Evolutionary conservation across 148 eudicot species (phyloP).

Genomic region (Mesembryanthemum crystallinum): DNA sequence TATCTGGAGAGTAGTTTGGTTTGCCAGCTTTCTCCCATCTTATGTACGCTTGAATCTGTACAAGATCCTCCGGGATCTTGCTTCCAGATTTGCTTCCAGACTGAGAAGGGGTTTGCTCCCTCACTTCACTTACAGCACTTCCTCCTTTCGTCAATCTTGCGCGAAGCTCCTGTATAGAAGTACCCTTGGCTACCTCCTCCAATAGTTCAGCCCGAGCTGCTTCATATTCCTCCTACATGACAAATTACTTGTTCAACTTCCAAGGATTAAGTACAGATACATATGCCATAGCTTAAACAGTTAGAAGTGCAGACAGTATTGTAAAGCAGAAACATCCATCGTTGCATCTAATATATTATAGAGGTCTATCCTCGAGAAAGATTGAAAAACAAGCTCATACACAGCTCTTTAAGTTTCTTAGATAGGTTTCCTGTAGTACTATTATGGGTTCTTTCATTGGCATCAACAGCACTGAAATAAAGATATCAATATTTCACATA

Average conservation of each 20-base stretch:
- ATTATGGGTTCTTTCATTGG: background rate
- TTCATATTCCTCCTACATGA: constrained; percentile 74
- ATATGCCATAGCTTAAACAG: background rate
- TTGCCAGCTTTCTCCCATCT: constrained; percentile 81
- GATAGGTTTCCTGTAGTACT: background rate
- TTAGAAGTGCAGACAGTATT: background rate
- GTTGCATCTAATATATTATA: background rate
- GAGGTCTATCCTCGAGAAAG: background rate
- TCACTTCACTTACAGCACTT: constrained; percentile 33
- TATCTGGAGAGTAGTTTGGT: constrained; percentile 62
- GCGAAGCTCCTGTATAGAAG: constrained; percentile 63
- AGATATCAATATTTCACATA: background rate
- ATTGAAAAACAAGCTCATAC: background rate
- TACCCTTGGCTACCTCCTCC: constrained; percentile 71
- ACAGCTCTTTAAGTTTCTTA: background rate
- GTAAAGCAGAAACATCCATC: background rate
- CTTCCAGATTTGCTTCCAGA: constrained; percentile 26
- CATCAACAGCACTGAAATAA: background rate
- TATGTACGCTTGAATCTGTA: constrained; percentile 60
- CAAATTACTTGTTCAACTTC: constrained; percentile 3
- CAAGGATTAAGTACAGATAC: background rate
- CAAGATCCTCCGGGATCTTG: constrained; percentile 65
- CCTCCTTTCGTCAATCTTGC: constrained; percentile 55
- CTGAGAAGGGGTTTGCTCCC: constrained; percentile 23
- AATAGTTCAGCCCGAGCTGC: constrained; percentile 77